Evolutionary conservation across 106 monocot species (phyloP), one percentile per base, ranked within the genome.

Genomic region (Allium fistulosum): DNA sequence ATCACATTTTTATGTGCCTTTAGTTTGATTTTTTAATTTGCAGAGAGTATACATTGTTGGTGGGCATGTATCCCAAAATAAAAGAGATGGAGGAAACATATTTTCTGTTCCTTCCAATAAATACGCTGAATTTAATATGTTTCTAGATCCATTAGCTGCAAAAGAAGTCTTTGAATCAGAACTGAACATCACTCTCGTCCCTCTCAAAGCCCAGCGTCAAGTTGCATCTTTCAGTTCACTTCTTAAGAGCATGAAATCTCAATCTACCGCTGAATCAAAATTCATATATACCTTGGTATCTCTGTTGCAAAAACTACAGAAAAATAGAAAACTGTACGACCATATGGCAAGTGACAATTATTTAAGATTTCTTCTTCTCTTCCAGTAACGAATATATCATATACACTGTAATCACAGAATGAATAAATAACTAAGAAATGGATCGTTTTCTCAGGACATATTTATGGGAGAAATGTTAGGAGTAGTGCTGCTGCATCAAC

Each of bases 391-490:
- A 1, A 13, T 26, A 27, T 26, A 63, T 46, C 47, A 47, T 47
- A 46, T 11, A 37, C 37, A 37, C 5, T 37, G 37, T 37, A 37
- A 5, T 5, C 37, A 37, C 37, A 37, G 37, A 37, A 4, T 37
- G 37, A 37, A 37, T 37, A 37, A 37, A 37, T 37, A 5, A 37
- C 37, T 37, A 37, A 22, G 22, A 0, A 22, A 37, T 37, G 37
- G 37, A 12, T 46, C 8, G 16, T 51, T 63, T 48, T 61, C 57
- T 48, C 76, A 94, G 94, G 87, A 90, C 49, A 90, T 81, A 15
- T 97, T 97, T 84, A 53, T 84, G 63, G 97, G 97, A 1, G 97
- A 97, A 79, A 74, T 84, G 13, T 78, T 92, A 52, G 92, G 97
- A 62, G 92, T 89, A 50, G 82, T 87, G 11, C 67, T 80, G 49